Evolutionary conservation across 2,329 filamentous ascomycete species (phyloP).

Genomic region (Cercospora sp.): DNA sequence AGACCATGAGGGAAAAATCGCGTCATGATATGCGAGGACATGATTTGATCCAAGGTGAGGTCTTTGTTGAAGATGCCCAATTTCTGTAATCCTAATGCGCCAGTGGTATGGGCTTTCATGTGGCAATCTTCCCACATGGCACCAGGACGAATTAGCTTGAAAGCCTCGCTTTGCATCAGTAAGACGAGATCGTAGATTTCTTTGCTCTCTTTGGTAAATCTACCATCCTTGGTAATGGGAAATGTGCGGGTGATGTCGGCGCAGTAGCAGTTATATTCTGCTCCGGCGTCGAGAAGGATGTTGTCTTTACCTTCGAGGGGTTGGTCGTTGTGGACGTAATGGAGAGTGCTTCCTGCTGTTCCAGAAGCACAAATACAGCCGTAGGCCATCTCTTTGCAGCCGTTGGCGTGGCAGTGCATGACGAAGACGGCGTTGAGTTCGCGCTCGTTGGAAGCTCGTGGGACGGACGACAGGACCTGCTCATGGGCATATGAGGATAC

Average conservation of each 20-base stretch:
- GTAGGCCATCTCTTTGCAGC: slow-evolving; percentile 82
- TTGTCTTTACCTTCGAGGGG: slow-evolving; percentile 71
- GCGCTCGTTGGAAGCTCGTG: slow-evolving; percentile 69
- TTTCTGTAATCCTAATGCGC: slow-evolving; percentile 73
- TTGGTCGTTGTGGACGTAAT: slow-evolving; percentile 80
- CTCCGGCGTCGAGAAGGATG: slow-evolving; percentile 80
- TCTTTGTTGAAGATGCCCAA: slow-evolving; percentile 66
- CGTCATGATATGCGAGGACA: slow-evolving; percentile 48
- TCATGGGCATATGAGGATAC: slow-evolving; percentile 78
- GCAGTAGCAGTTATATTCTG: slow-evolving; percentile 52
- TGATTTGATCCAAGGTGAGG: slow-evolving; percentile 44
- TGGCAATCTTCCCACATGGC: slow-evolving; percentile 82
- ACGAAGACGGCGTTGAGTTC: slow-evolving; percentile 82
- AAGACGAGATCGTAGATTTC: slow-evolving; percentile 65
- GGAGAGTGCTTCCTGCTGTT: slow-evolving; percentile 76
- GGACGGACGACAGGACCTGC: slow-evolving; percentile 65
- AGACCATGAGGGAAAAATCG: slow-evolving; percentile 55
- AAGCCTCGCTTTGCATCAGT: slow-evolving; percentile 81
- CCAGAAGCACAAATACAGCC: slow-evolving; percentile 82
- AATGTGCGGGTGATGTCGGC: slow-evolving; percentile 79
- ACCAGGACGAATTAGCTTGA: slow-evolving; percentile 69
- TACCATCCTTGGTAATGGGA: slow-evolving; percentile 64
- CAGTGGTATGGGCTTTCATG: slow-evolving; percentile 73
- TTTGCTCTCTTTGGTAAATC: slow-evolving; percentile 67
- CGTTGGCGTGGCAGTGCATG: slow-evolving; percentile 70